Evolutionary conservation across 2,329 filamentous ascomycete genomes (phyloP).

Genomic region (Phoma sp.): DNA sequence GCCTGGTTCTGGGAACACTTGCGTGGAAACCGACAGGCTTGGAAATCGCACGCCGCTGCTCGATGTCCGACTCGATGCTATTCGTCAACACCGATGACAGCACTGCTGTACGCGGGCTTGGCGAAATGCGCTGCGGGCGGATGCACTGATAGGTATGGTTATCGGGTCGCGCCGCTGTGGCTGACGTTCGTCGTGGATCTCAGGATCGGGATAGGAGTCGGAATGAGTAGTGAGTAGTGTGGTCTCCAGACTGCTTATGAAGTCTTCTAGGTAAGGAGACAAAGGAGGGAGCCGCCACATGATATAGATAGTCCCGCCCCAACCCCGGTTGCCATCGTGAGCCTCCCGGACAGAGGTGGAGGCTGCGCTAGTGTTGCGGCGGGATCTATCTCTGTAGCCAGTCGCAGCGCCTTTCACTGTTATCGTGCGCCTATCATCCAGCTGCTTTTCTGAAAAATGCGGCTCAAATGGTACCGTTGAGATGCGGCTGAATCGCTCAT

Average conservation of each 20-base stretch:
- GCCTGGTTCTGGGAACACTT: conserved; percentile 25
- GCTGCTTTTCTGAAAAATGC: conserved; percentile 11
- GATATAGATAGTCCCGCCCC: conserved; percentile 47
- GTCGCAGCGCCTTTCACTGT: conserved; percentile 27
- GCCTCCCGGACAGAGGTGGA: conserved; percentile 32
- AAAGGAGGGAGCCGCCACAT: conserved; percentile 29
- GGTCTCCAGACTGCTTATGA: background rate
- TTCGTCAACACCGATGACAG: conserved; percentile 37
- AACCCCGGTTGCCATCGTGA: conserved; percentile 33
- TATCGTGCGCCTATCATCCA: conserved; percentile 20
- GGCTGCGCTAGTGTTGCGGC: conserved; percentile 33
- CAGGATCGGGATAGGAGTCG: conserved; percentile 5
- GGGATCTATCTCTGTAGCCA: conserved; percentile 28
- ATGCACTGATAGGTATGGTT: conserved; percentile 11
- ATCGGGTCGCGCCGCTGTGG: conserved; percentile 4
- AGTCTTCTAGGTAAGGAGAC: conserved; percentile 10
- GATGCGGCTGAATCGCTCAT: conserved; percentile 12
- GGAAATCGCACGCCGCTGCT: too few relatives aligned
- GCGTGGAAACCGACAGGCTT: conserved; percentile 30
- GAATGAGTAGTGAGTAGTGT: background rate
- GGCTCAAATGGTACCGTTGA: conserved; percentile 18
- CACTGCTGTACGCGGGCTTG: conserved; percentile 41
- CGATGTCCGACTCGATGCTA: conserved; percentile 22
- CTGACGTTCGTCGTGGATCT: background rate
- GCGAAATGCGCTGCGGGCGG: conserved; percentile 29